Evolutionary conservation across 2,329 filamentous ascomycete species (phyloP), one percentile per base, ranked within the genome.

Genomic region (Dactylellina parvicollis): DNA sequence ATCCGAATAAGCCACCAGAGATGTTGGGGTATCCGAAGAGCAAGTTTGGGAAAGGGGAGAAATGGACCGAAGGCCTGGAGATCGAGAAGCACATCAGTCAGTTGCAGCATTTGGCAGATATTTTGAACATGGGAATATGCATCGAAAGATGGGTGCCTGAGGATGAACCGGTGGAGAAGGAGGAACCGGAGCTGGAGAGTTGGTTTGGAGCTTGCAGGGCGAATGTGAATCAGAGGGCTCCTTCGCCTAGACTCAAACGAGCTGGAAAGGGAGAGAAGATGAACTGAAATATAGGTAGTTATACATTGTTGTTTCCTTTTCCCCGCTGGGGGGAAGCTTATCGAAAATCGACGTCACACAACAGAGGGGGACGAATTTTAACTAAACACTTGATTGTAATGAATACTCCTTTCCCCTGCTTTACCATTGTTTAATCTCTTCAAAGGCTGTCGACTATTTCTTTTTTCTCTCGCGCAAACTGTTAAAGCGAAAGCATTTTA

Each of bases 121-220:
- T 72, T n/a, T 30, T 72, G 46, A 72, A 72, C 16, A 40, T 72
- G 67, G 57, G 59, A 18, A 60, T 72, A 16, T 65, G 30, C 34
- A 20, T 72, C 8, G 67, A 72, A 14, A 49, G 59, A 18, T 72
- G 67, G 67, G 36, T 65, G 12, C 67, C 67, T 5, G 67, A 65
- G 8, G 44, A 65, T 30, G 67, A 72, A 9, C 8, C 4, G n/a
- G 36, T 22, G 3, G 18, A 54, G n/a, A 24, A 64, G 57, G 20
- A 56, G 26, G 46, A 36, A 12, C 56, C 49, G 16, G 49, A 62
- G 42, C 4, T n/a, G 20, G 66, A 71, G 32, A 52, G 36, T 10
- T 71, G 57, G 56, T 71, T 71, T 36, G 56, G 57, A 26, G 57
- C 56, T 4, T 50, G 55, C 40, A 56, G 57, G 32, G 30, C 30